These are phyloP conservation scores for Mangifera indica DNA, from an alignment of 345 rosid genomes.

Conservation along the genomic window DNA sequence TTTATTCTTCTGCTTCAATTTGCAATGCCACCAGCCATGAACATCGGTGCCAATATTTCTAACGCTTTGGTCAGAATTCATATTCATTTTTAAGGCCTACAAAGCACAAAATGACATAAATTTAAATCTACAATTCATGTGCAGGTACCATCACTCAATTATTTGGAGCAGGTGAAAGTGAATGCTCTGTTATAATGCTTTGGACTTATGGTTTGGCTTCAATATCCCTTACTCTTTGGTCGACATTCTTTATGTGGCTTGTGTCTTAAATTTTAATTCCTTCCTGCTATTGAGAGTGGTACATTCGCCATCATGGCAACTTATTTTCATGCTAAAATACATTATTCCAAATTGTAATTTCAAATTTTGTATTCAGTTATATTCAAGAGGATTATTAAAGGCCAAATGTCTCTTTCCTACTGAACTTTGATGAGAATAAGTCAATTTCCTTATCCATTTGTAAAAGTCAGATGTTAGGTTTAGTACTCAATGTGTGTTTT, in stretches of 20 bases:
- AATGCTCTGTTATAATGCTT: constrained; percentile 67
- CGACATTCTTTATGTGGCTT: constrained; percentile 68
- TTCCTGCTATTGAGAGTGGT: not conserved
- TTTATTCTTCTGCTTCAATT: constrained; percentile 67
- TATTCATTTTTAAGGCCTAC: too few relatives aligned
- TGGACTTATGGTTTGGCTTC: constrained; percentile 68
- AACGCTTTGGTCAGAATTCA: not conserved
- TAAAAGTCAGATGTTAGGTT: too few relatives aligned
- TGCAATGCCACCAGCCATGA: constrained; percentile 69
- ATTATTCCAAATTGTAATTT: too few relatives aligned
- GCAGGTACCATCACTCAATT: constrained; percentile 67
- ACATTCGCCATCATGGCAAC: not conserved
- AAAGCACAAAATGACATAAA: too few relatives aligned
- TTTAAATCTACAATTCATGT: too few relatives aligned
- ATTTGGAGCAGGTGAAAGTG: constrained; percentile 60
- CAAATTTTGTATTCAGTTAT: constrained; percentile 1
- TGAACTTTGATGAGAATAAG: too few relatives aligned
- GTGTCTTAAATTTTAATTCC: constrained; percentile 39
- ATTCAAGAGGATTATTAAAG: too few relatives aligned
- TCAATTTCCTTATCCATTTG: too few relatives aligned
- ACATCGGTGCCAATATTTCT: constrained; percentile 30
- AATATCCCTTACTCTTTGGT: constrained; percentile 62
- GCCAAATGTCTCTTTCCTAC: too few relatives aligned
- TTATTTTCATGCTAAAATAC: too few relatives aligned
- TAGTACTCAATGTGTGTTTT: too few relatives aligned